A percentile compares a stretch with the other conserved stretches of the same genome.
Evolutionary conservation across 1,284 basidiomycete species (phyloP).

Genomic region (Cutaneotrichosporon cavernicola): DNA sequence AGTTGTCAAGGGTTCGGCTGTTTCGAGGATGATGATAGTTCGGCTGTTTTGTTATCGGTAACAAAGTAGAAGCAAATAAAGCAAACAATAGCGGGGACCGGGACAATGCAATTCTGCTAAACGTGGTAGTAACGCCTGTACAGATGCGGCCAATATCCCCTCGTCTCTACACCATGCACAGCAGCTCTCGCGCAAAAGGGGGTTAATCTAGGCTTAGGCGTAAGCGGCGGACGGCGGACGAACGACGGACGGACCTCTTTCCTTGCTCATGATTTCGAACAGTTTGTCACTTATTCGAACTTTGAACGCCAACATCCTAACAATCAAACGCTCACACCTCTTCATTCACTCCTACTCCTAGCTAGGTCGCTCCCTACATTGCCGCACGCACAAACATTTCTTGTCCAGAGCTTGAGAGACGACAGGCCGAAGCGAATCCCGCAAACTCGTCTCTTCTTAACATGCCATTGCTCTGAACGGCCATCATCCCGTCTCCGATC

Average conservation of each 20-base stretch:
- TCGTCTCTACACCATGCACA: too few relatives aligned
- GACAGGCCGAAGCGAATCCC: too few relatives aligned
- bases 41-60: constrained; percentile 1
- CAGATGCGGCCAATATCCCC: too few relatives aligned
- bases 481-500: neutral
- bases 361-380: too few relatives aligned
- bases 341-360: neutral
- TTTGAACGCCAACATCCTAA: neutral
- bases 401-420: too few relatives aligned
- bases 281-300: neutral
- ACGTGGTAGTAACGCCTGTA: too few relatives aligned
- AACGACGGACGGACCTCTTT: neutral
- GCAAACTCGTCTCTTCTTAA: neutral
- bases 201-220: too few relatives aligned
- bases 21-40: neutral
- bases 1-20: constrained; percentile 9
- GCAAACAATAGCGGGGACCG: too few relatives aligned
- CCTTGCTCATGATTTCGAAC: neutral
- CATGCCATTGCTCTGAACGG: neutral
- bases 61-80: neutral
- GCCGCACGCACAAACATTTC: too few relatives aligned
- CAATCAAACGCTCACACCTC: neutral
- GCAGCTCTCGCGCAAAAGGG: too few relatives aligned
- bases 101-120: neutral
- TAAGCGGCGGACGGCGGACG: too few relatives aligned